Base-by-base conservation (phyloP, 352 stramenopile genomes). In the Aphanomyces stellatus region DNA sequence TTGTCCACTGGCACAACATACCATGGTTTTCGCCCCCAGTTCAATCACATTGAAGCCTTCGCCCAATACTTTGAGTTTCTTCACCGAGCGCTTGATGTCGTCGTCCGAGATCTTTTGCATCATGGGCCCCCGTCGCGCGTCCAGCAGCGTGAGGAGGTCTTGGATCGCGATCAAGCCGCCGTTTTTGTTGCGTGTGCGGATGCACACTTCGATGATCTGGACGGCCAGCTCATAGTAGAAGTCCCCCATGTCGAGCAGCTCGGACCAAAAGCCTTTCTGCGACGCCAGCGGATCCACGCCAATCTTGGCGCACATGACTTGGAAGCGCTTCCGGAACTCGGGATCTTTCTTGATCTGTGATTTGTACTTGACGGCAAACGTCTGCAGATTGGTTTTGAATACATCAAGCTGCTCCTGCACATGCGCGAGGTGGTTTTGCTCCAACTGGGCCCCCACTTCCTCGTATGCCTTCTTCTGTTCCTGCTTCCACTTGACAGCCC, bases 211-310 rank as follows among this genome's bases (percentile, higher is more conserved):
- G 37, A 98, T 97, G 68, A 99, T 98, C 75, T 99, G 98, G 27
- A 99, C 93, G 4, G 93, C 91, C n/a, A 99, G 78, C 72, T 99
- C 96, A 76, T 99, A 99, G 81, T 99, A 99, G 74, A 99, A 99
- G 65, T 99, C 95, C 11, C 97, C 96, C 43, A 99, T 94, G 25
- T 98, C 97, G 11, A 99, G 82, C 22, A 98, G 71, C 72, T 97
- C 88, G 15, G 87, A 96, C 97, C 97, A 99, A 71, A 99, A 99
- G 2, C 91, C 93, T 71, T 99, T 99, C 75, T 98, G 97, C 3
- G 93, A 98, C 1, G 93, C 90, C 7, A 99, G 78, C 2, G 97
- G 97, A 76, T 99, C 97, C 10, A 99, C 94, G 22, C 96, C 96
- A 63, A 98, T 96, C 62, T 94, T 96, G 49, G 78, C 78, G 76